Evolutionary conservation across 2,329 filamentous ascomycete genomes (phyloP).

Genomic region (Monilinia laxa): DNA sequence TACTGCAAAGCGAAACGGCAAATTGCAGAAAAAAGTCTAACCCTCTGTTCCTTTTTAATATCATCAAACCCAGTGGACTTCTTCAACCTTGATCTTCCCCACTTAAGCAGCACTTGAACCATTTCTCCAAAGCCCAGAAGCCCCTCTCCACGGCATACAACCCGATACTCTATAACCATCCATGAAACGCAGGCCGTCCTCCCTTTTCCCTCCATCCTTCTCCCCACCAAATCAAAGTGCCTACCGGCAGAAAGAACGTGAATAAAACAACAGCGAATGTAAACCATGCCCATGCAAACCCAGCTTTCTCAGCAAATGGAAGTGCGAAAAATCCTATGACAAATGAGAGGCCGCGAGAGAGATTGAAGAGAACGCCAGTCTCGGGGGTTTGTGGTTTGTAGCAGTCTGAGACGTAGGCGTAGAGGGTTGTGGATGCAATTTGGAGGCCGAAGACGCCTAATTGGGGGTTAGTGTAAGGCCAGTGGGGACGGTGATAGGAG

Average conservation of each 20-base stretch:
- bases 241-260: slow-evolving; percentile 33
- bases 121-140: not conserved
- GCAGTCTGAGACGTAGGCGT: slow-evolving; percentile 37
- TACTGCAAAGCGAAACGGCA: no score
- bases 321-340: slow-evolving; percentile 36
- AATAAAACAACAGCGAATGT: slow-evolving; percentile 34
- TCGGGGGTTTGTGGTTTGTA: slow-evolving; percentile 37
- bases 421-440: slow-evolving; percentile 35
- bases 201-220: slow-evolving; percentile 33
- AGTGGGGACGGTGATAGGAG: not conserved
- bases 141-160: not conserved
- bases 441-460: slow-evolving; percentile 35
- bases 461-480: not conserved
- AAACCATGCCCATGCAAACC: slow-evolving; percentile 34
- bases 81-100: no score
- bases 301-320: slow-evolving; percentile 31
- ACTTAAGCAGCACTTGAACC: not conserved
- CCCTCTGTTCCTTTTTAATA: no score
- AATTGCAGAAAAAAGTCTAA: no score
- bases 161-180: slow-evolving; percentile 26
- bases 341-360: slow-evolving; percentile 34
- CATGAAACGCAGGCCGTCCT: slow-evolving; percentile 33
- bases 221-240: slow-evolving; percentile 33
- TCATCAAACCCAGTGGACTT: no score
- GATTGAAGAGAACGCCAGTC: slow-evolving; percentile 36